A percentile compares a stretch with the other conserved stretches of the same genome.
Evolutionary conservation across 176 grass and related monocot species (phyloP).

Genomic region (Musa schizocarpa): DNA sequence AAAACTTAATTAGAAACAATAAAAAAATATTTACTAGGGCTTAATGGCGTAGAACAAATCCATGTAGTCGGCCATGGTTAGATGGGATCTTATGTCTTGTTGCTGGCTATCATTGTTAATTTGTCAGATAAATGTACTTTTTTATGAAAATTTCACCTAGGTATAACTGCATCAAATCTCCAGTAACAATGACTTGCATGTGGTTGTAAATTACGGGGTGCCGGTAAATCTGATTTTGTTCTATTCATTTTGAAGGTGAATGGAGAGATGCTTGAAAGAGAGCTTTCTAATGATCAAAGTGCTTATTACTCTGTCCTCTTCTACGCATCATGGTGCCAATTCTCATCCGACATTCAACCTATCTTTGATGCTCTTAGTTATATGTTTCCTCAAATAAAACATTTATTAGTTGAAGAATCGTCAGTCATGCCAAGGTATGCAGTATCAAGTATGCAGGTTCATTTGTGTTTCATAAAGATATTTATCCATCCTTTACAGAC

Average conservation of each 20-base stretch:
- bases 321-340: conserved; percentile 71
- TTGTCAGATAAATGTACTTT: too few species aligned
- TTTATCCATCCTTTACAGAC: neutral
- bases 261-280: conserved; percentile 51
- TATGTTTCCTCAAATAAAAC: conserved; percentile 74
- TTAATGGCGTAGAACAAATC: too few species aligned
- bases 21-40: too few species aligned
- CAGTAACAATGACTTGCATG: neutral
- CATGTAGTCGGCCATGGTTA: too few species aligned
- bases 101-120: too few species aligned
- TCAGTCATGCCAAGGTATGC: conserved; percentile 59
- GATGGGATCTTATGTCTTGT: too few species aligned
- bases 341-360: conserved; percentile 47
- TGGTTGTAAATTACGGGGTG: neutral
- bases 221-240: neutral
- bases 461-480: neutral
- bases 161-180: too few species aligned
- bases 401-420: conserved; percentile 65
- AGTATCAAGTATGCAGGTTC: neutral
- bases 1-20: too few species aligned
- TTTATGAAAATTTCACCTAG: too few species aligned
- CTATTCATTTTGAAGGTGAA: conserved; percentile 34
- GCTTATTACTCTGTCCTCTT: conserved; percentile 51
- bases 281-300: conserved; percentile 29
- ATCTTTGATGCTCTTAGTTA: conserved; percentile 52